phyloP scores from a whole-genome alignment of 225 moss, liverwort and hornwort species.

The Bryoerythrophyllum caledonicum region DNA sequence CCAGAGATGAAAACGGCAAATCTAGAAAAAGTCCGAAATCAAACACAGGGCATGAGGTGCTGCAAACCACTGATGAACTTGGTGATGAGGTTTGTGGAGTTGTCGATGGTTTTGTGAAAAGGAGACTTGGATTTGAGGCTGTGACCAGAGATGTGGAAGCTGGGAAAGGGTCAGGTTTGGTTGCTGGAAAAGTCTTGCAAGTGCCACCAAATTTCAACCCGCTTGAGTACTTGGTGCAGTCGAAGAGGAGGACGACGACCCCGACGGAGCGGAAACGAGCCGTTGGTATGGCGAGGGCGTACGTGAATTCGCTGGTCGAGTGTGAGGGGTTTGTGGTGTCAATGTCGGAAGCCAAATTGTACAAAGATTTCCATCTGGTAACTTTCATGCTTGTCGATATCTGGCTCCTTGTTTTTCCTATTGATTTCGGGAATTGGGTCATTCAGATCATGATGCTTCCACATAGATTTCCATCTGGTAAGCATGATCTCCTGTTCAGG shows the following conservation, averaged over 20 bases:
- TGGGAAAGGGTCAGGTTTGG: no score
- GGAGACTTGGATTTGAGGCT: background rate
- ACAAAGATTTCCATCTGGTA: slow-evolving; percentile 38
- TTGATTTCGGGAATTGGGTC: background rate
- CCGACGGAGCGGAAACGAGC: slow-evolving; percentile 18
- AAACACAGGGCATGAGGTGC: background rate
- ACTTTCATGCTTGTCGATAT: background rate
- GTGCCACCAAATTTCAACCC: slow-evolving; percentile 17
- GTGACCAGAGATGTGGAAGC: background rate
- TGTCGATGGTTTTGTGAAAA: background rate
- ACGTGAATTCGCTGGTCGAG: background rate
- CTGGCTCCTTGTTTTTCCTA: background rate
- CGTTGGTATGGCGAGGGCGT: slow-evolving; percentile 9
- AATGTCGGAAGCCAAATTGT: slow-evolving; percentile 24
- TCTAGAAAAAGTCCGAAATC: background rate
- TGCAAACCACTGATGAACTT: background rate
- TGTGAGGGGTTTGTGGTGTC: background rate
- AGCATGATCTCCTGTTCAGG: background rate
- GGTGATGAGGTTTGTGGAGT: background rate
- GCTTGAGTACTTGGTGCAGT: slow-evolving; percentile 23
- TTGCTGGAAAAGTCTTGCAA: background rate
- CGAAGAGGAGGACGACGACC: slow-evolving; percentile 28
- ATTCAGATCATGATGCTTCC: no score
- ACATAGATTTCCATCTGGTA: no score
- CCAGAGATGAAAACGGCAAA: background rate